Base-by-base conservation (phyloP, 2,329 filamentous ascomycete species). In the Coleophoma cylindrospora region DNA sequence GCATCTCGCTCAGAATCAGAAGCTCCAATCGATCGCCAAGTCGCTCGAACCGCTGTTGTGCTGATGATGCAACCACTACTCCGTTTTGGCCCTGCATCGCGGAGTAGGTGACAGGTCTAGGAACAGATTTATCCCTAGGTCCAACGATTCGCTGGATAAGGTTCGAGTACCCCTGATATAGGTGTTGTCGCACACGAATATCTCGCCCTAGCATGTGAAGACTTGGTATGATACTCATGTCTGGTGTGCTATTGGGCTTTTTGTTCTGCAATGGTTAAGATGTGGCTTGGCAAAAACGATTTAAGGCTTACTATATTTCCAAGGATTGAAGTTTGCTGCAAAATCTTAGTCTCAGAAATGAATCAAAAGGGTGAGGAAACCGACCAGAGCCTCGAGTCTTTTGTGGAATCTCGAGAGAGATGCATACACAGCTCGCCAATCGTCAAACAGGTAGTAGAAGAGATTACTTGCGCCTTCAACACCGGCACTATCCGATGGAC, bases 381-480 rank as follows among this genome's bases (percentile, higher is more conserved):
- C 55, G 62, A 80, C 77, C 52, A 83, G 66, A 14, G 70, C 64
- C 43, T 75, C 69, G 7, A 86, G 64, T 50, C 61, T 78, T 61
- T 52, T 64, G 60, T 59, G 74, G 58, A 72, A 72, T 2, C 55
- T 61, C 10, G 73, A 76, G 12, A 85, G 69, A 5, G 81, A 72
- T 22, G 74, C 74, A 47, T 79, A 80, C 1, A 79, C 80, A 3
- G 80, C 79, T 34, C 74, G 74, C 70, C 83, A 85, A 60, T 85
- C 82, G 59, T 86, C 82, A 58, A 86, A 86, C 0, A 86, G 67
- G 58, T 84, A 85, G 62, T 84, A 86, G 66, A 85, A 84, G 3
- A 85, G 67, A 17, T 82, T 70, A 17, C 80, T 81, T 0, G 81
- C 75, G 1, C 75, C 75, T 57, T 84, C 81, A 2, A 64, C 55